phyloP scores from a whole-genome alignment of 352 stramenopile species.

The Blastocystis sp. region DNA sequence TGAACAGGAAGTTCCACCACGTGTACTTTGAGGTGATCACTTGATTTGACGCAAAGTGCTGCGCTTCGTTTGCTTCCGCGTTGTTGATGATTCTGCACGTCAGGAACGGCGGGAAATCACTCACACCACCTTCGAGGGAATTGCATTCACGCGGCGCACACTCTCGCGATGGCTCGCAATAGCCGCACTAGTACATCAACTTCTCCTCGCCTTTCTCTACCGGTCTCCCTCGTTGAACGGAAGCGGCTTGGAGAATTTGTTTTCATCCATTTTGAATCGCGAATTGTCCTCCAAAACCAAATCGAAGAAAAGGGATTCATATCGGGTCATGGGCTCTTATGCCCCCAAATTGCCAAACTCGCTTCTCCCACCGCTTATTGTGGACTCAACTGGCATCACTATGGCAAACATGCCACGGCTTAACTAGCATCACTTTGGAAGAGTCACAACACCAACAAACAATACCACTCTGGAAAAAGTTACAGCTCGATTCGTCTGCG shows the following conservation, averaged over 20 bases:
- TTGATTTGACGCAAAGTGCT: slow-evolving; percentile 79
- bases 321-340: neutral
- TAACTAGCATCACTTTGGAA: neutral
- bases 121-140: slow-evolving; percentile 11
- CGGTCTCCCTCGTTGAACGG: slow-evolving; percentile 35
- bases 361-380: too few species aligned
- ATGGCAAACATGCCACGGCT: too few species aligned
- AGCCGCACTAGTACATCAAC: neutral
- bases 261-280: slow-evolving; percentile 1
- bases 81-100: slow-evolving; percentile 75
- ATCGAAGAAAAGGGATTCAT: slow-evolving; percentile 1
- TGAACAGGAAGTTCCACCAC: slow-evolving; percentile 80
- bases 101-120: neutral
- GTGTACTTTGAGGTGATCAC: slow-evolving; percentile 83
- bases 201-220: neutral
- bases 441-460: neutral
- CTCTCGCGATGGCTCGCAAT: neutral
- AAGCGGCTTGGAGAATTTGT: slow-evolving; percentile 9
- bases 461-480: neutral
- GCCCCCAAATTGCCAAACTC: neutral
- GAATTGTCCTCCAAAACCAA: neutral
- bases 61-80: slow-evolving; percentile 74
- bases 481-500: neutral
- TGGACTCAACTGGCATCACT: too few species aligned
- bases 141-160: neutral